Evolutionary conservation across 1,284 basidiomycete genomes (phyloP).

Genomic region (Cystobasidium slooffiae): DNA sequence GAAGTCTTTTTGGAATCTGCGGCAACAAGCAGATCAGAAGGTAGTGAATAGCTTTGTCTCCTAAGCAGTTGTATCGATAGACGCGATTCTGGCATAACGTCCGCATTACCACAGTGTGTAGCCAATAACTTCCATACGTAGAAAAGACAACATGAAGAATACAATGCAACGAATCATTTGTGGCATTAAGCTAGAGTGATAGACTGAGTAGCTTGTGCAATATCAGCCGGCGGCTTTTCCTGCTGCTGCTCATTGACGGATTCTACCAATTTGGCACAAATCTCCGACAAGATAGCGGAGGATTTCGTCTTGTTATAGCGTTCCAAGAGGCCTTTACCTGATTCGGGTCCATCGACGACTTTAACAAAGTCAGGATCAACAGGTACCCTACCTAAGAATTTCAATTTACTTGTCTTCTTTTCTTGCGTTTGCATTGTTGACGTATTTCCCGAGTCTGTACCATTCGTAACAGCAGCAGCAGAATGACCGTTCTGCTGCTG

Average conservation of each 20-base stretch:
- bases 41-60: no score
- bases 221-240: neutral
- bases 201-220: constrained; percentile 2
- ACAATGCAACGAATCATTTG: neutral
- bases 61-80: no score
- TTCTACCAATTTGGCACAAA: constrained; percentile 26
- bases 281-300: constrained; percentile 37
- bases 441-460: neutral
- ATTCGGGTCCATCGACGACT: constrained; percentile 39
- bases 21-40: neutral
- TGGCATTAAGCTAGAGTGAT: neutral
- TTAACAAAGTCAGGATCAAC: constrained; percentile 91
- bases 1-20: neutral
- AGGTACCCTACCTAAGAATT: constrained; percentile 86
- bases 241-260: neutral
- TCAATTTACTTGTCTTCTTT: constrained; percentile 54
- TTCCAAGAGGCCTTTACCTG: constrained; percentile 40
- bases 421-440: constrained; percentile 62
- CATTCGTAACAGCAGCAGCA: neutral
- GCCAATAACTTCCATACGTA: neutral
- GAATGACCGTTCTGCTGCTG: constrained; percentile 53
- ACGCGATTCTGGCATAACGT: no score
- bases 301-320: constrained; percentile 42
- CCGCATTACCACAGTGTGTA: neutral
- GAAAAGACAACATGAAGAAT: neutral